Evolutionary conservation across 345 rosid genomes (phyloP).

Genomic region (Cardamine occulta): DNA sequence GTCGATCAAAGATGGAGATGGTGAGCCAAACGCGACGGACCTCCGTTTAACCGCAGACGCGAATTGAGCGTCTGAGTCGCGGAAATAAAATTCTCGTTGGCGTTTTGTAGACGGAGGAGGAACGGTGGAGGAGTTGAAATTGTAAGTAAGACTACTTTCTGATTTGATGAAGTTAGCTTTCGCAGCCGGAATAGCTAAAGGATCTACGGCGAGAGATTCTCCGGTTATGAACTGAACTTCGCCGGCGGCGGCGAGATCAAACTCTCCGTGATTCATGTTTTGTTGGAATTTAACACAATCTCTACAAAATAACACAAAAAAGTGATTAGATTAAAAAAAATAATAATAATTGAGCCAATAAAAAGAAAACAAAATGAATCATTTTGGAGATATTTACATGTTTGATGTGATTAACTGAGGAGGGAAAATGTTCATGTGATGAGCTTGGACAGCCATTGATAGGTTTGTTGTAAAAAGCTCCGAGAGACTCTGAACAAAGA

Average conservation of each 20-base stretch:
- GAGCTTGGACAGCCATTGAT: conserved; percentile 67
- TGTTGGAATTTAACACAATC: conserved; percentile 53
- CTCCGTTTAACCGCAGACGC: conserved; percentile 45
- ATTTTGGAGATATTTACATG: conserved; percentile 38
- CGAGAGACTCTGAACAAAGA: conserved; percentile 28
- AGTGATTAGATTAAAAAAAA: background rate
- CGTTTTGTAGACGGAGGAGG: conserved; percentile 49
- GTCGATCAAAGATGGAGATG: conserved; percentile 34
- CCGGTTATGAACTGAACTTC: conserved; percentile 43
- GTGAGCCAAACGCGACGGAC: conserved; percentile 39
- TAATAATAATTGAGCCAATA: background rate
- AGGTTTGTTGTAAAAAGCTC: conserved; percentile 25
- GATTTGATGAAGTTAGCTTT: conserved; percentile 49
- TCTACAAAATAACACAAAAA: conserved; percentile 41
- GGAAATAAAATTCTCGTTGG: conserved; percentile 42
- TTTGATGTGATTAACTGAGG: conserved; percentile 48
- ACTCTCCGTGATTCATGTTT: conserved; percentile 49
- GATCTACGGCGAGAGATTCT: conserved; percentile 51
- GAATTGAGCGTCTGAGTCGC: conserved; percentile 41
- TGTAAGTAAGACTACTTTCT: conserved; percentile 62
- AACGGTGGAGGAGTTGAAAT: conserved; percentile 33
- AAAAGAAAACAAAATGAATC: background rate
- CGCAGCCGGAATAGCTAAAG: conserved; percentile 20
- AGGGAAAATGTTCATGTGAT: conserved; percentile 50
- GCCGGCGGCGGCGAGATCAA: conserved; percentile 43